Evolutionary conservation across 306 rosid genomes (phyloP).

Genomic region (Erythrophleum fordii): DNA sequence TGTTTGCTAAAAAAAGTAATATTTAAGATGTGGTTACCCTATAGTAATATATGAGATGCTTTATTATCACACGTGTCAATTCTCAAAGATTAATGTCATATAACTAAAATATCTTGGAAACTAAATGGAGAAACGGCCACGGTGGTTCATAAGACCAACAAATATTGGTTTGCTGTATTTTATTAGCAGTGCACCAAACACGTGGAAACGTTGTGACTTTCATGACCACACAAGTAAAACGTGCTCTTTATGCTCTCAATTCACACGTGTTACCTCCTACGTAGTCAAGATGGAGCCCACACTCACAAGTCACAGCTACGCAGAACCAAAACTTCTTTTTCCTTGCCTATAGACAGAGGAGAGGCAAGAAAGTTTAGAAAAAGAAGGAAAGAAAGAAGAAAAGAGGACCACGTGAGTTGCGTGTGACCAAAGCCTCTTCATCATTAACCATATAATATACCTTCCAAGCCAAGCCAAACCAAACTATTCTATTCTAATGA

Average conservation of each 20-base stretch:
- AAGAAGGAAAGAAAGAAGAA: neutral
- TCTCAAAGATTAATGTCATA: neutral
- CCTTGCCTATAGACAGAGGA: neutral
- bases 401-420: constrained; percentile 49
- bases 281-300: neutral
- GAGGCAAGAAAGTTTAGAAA: too few species aligned
- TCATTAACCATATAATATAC: constrained; percentile 10
- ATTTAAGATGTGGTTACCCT: neutral
- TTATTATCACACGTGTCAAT: neutral
- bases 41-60: neutral
- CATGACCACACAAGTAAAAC: constrained; percentile 37
- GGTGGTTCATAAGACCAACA: neutral
- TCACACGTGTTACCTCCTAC: constrained; percentile 37
- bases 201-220: constrained; percentile 31
- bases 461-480: constrained; percentile 49
- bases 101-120: neutral
- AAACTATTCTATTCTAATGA: neutral
- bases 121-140: neutral
- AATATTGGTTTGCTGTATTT: too few species aligned
- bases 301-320: neutral
- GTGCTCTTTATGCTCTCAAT: constrained; percentile 34
- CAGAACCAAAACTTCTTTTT: neutral
- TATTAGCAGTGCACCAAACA: neutral
- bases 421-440: constrained; percentile 40
- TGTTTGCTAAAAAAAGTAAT: neutral